phyloP scores from a whole-genome alignment of 805 yeast species.

The Ogataea saltuana region DNA sequence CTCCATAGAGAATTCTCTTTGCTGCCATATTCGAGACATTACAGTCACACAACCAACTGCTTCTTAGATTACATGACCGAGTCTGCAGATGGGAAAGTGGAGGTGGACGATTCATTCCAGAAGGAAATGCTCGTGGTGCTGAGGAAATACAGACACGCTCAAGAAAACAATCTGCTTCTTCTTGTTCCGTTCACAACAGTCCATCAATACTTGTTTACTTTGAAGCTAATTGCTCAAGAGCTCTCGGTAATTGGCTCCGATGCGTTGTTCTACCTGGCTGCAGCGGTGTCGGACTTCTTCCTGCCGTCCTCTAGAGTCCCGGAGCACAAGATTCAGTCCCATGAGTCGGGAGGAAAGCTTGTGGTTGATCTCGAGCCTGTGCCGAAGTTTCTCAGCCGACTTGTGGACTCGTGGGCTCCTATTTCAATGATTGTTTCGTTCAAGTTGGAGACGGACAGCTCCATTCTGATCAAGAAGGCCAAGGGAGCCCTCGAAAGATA shows the following conservation, averaged over 20 bases:
- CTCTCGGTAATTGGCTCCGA: slow-evolving; percentile 54
- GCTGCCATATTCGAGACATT: slow-evolving; percentile 89
- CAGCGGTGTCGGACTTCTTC: slow-evolving; percentile 97
- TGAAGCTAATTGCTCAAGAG: slow-evolving; percentile 62
- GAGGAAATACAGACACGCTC: slow-evolving; percentile 54
- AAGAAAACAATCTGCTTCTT: slow-evolving; percentile 53
- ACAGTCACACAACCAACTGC: slow-evolving; percentile 79
- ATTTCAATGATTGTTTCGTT: slow-evolving; percentile 92
- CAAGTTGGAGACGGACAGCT: slow-evolving; percentile 85
- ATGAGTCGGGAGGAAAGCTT: slow-evolving; percentile 66
- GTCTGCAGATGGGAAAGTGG: slow-evolving; percentile 50
- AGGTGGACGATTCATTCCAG: slow-evolving; percentile 60
- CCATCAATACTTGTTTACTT: slow-evolving; percentile 86
- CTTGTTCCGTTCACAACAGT: slow-evolving; percentile 91
- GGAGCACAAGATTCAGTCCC: slow-evolving; percentile 92
- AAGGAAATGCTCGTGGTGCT: slow-evolving; percentile 60
- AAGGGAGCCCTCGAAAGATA: slow-evolving; percentile 78
- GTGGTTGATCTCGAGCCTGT: slow-evolving; percentile 91
- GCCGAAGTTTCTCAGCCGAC: slow-evolving; percentile 84
- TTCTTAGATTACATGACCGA: slow-evolving; percentile 79
- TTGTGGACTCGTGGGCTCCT: slow-evolving; percentile 95
- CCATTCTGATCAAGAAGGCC: slow-evolving; percentile 73
- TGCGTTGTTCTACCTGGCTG: slow-evolving; percentile 86
- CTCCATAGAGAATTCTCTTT: slow-evolving; percentile 90
- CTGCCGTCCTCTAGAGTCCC: slow-evolving; percentile 83